Percentiles rank a stretch among this genome's conserved stretches.
Evolutionary conservation across 2,329 filamentous ascomycete species (phyloP).

Genomic region (Fusarium burgessii): DNA sequence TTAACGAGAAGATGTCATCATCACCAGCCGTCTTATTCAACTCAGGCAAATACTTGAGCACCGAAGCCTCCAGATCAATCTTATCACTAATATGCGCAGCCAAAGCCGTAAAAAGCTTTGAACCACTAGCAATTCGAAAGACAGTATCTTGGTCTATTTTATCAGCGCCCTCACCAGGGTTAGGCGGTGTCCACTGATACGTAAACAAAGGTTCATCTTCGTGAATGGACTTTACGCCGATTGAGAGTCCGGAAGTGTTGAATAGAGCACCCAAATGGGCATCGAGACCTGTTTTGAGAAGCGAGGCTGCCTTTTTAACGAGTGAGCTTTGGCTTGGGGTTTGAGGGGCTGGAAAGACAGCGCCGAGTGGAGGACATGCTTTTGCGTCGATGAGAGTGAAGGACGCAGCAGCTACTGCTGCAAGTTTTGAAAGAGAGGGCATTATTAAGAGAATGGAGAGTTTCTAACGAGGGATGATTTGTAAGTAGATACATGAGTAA

Average conservation of each 20-base stretch:
- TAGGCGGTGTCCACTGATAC: slow-evolving; percentile 55
- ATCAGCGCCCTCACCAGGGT: slow-evolving; percentile 41
- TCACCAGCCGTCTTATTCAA: slow-evolving; percentile 42
- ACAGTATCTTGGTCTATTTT: slow-evolving; percentile 50
- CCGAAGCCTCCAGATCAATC: slow-evolving; percentile 55
- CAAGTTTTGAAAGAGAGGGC: slow-evolving; percentile 36
- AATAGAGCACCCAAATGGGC: slow-evolving; percentile 43
- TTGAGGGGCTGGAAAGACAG: slow-evolving; percentile 55
- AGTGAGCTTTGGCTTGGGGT: slow-evolving; percentile 48
- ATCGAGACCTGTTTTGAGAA: slow-evolving; percentile 45
- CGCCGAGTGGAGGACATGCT: slow-evolving; percentile 57
- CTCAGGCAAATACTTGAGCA: slow-evolving; percentile 60
- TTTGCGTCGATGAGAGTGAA: slow-evolving; percentile 47
- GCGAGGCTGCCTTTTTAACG: slow-evolving; percentile 46
- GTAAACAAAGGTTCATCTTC: slow-evolving; percentile 54
- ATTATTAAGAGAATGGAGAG: neutral
- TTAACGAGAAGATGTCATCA: slow-evolving; percentile 50
- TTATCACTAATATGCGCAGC: slow-evolving; percentile 47
- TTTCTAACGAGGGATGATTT: neutral
- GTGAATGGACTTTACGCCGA: slow-evolving; percentile 58
- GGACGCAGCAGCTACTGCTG: slow-evolving; percentile 22
- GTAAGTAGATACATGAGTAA: neutral
- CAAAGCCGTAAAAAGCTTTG: slow-evolving; percentile 52
- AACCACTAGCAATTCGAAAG: slow-evolving; percentile 52
- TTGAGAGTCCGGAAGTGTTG: slow-evolving; percentile 52